These are phyloP conservation scores for Eimeria brunetti DNA, from an alignment of 169 alveolate genomes.

Conservation along the genomic window DNA sequence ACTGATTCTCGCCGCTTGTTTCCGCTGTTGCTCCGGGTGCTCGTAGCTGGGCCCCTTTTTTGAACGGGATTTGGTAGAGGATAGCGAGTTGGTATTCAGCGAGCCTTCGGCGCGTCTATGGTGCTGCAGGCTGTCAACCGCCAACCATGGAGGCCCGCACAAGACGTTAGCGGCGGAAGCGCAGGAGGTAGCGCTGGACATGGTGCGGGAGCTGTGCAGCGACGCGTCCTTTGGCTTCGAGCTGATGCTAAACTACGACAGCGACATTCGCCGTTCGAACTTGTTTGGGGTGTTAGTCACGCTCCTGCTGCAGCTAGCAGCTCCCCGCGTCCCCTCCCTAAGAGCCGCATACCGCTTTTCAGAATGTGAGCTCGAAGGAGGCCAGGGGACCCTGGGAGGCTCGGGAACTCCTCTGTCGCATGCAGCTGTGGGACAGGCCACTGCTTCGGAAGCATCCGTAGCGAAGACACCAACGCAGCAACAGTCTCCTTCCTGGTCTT, in stretches of 20 bases:
- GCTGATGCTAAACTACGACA: constrained; percentile 50
- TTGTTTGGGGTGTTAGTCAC: constrained; percentile 34
- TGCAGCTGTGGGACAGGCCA: not conserved
- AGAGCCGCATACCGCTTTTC: constrained; percentile 55
- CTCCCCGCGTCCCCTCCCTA: constrained; percentile 47
- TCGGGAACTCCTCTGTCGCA: constrained; percentile 4
- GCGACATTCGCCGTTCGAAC: constrained; percentile 59
- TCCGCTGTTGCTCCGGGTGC: not conserved
- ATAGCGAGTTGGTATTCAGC: not conserved
- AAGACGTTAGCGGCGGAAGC: constrained; percentile 55
- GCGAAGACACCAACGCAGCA: constrained; percentile 27
- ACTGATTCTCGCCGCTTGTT: not conserved
- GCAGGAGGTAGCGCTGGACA: constrained; percentile 58
- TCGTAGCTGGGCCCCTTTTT: not conserved
- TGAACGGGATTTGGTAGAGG: not conserved
- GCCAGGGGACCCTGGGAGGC: not conserved
- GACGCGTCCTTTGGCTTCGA: constrained; percentile 49
- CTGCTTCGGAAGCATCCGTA: constrained; percentile 9
- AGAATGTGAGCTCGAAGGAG: constrained; percentile 21
- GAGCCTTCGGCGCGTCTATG: not conserved
- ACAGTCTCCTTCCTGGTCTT: constrained; percentile 42
- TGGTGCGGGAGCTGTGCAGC: constrained; percentile 57
- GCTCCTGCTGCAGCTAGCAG: constrained; percentile 53
- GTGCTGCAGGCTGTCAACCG: constrained; percentile 44
- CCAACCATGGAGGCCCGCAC: constrained; percentile 13